Conservation (phyloP, 345 rosid species). For the Geranium brycei region DNA sequence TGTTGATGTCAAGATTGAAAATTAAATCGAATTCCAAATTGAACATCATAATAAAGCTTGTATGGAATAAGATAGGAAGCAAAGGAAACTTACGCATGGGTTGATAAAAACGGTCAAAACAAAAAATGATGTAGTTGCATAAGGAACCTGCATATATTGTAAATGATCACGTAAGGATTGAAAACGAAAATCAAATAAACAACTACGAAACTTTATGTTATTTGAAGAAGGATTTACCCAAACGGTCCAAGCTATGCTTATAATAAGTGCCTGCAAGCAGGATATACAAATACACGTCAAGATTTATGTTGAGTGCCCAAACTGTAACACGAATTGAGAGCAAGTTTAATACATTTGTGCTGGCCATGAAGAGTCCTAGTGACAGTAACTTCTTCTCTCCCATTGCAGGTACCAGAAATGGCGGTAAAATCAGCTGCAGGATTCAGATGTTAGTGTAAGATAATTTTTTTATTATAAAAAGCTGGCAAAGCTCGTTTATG, state of each 20-base stretch:
- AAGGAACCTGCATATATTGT: slow-evolving; percentile 53
- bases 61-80: not conserved
- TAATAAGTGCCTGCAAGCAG: slow-evolving; percentile 56
- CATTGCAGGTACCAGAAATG: slow-evolving; percentile 39
- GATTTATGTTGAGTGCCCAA: not conserved
- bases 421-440: slow-evolving; percentile 61
- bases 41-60: too few relatives aligned
- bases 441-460: slow-evolving; percentile 1
- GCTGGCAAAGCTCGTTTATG: too few relatives aligned
- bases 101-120: slow-evolving; percentile 25
- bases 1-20: slow-evolving; percentile 10
- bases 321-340: not conserved
- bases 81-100: slow-evolving; percentile 52
- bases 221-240: slow-evolving; percentile 45
- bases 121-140: slow-evolving; percentile 29
- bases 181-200: too few relatives aligned
- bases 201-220: not conserved
- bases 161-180: not conserved
- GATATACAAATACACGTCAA: not conserved
- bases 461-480: too few relatives aligned
- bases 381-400: slow-evolving; percentile 65
- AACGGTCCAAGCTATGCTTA: slow-evolving; percentile 64
- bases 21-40: not conserved
- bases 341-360: slow-evolving; percentile 25
- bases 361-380: slow-evolving; percentile 40